Percentiles rank a stretch among this genome's conserved stretches.
Evolutionary conservation across 352 stramenopile genomes (phyloP).

Genomic region (Achlya hypogyna): DNA sequence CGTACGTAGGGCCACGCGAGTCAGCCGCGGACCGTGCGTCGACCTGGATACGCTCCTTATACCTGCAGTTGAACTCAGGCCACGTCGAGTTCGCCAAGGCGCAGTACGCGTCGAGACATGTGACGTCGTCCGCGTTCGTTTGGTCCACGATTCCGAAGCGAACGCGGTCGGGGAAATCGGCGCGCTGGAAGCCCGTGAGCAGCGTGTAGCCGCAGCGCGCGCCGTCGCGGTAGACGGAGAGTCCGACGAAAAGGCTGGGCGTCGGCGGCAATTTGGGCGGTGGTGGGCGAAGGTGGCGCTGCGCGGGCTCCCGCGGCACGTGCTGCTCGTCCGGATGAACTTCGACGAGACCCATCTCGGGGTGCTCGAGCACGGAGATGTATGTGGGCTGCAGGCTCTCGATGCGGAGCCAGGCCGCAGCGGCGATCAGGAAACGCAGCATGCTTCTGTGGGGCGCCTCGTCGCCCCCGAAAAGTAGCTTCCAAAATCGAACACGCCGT

Average conservation of each 20-base stretch:
- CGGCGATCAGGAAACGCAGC: too few relatives aligned
- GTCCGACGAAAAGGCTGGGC: constrained; percentile 2
- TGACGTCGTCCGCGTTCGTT: neutral
- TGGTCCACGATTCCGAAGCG: constrained; percentile 13
- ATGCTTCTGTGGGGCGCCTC: too few relatives aligned
- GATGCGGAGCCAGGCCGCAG: too few relatives aligned
- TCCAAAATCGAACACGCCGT: neutral
- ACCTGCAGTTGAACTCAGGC: neutral
- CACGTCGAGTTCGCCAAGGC: neutral
- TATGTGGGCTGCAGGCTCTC: too few relatives aligned
- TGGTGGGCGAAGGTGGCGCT: constrained; percentile 29
- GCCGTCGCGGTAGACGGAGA: constrained; percentile 15
- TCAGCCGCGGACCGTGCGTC: neutral
- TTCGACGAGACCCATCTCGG: neutral
- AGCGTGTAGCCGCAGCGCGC: constrained; percentile 13
- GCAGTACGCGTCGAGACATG: constrained; percentile 17
- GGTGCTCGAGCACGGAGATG: neutral
- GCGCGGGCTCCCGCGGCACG: neutral
- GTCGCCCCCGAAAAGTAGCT: too few relatives aligned
- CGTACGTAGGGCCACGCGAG: constrained; percentile 1
- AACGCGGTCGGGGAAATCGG: neutral
- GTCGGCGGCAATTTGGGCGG: neutral
- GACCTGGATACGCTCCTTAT: constrained; percentile 5
- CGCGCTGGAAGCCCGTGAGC: constrained; percentile 1
- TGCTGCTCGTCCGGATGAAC: neutral